Evolutionary conservation across 768 basidiomycete species (phyloP).

Genomic region (Suillus paluster): DNA sequence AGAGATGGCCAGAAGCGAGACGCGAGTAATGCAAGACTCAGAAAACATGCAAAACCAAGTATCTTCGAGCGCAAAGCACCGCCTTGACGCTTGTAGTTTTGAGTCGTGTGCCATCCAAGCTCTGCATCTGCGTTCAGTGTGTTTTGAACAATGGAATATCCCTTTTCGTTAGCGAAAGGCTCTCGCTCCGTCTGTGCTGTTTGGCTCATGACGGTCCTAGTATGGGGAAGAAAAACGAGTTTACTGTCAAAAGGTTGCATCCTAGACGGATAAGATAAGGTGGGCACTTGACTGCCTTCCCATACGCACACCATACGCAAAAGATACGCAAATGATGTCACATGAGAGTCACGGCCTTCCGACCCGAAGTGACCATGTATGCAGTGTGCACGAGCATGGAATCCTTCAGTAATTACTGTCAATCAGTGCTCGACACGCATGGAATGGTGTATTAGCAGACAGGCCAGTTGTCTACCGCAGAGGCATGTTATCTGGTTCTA

Average conservation of each 20-base stretch:
- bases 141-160: background rate
- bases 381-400: background rate
- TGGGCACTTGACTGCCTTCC: background rate
- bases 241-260: slow-evolving; percentile 14
- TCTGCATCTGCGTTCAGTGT: slow-evolving; percentile 16
- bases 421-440: background rate
- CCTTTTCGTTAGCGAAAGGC: slow-evolving; percentile 9
- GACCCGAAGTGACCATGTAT: background rate
- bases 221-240: slow-evolving; percentile 12
- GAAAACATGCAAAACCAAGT: slow-evolving; percentile 9
- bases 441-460: background rate
- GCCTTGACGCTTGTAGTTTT: background rate
- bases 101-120: background rate
- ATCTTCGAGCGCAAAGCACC: background rate
- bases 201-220: slow-evolving; percentile 9
- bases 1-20: slow-evolving; percentile 12
- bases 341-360: background rate
- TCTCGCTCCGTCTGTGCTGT: background rate
- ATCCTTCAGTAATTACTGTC: background rate
- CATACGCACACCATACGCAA: background rate
- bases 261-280: slow-evolving; percentile 9
- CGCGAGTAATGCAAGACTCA: slow-evolving; percentile 15
- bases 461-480: background rate
- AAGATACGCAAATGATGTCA: slow-evolving; percentile 1
- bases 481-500: background rate